Base-by-base conservation (phyloP, 2,329 filamentous ascomycete genomes). In the Leptographium procerum region DNA sequence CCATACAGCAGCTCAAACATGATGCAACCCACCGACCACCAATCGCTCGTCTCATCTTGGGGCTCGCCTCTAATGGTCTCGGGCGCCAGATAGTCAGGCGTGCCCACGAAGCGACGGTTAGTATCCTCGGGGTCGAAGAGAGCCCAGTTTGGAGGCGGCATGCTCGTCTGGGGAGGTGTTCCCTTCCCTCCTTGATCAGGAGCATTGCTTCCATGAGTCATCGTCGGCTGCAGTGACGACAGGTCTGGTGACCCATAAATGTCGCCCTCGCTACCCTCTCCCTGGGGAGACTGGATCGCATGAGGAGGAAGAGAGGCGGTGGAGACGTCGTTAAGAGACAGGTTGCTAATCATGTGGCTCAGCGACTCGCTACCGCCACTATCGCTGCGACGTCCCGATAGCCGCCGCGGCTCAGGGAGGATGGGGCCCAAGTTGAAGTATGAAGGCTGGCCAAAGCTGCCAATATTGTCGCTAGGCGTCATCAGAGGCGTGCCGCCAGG, bases 21-120 rank as follows among this genome's bases (percentile, higher is more conserved):
- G 65, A 99, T 97, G 70, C 95, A 99, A 1, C 94, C 94, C n/a
- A 99, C 80, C 26, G 94, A 97, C 94, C 94, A 99, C 94, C 94
- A 99, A 83, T 99, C 94, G 69, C 94, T 97, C 64, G 92, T 94
- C 71, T 97, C 92, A 67, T 99, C 94, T 71, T 99, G 94, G 1
- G 92, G 91, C 64, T 91, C 85, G 55, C 95, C 94, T 64, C 90
- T 91, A 68, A 99, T 95, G 0, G 95, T 99, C 69, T 99, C 95
- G 0, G 94, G 94, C 0, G 94, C 94, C 16, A 99, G 81, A 69
- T 99, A 99, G 70, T 99, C 94, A 0, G 94, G 94, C 0, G 94
- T 99, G 34, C 94, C 94, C 10, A 99, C 94, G 66, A 99, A 99
- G 45, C 90, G 86, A 57, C 94, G 84, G 68, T 89, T 92, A 61